A percentile compares a stretch with the other conserved stretches of the same genome.
Evolutionary conservation across 2,329 filamentous ascomycete species (phyloP).

Genomic region (Myriosclerotinia curreyana): DNA sequence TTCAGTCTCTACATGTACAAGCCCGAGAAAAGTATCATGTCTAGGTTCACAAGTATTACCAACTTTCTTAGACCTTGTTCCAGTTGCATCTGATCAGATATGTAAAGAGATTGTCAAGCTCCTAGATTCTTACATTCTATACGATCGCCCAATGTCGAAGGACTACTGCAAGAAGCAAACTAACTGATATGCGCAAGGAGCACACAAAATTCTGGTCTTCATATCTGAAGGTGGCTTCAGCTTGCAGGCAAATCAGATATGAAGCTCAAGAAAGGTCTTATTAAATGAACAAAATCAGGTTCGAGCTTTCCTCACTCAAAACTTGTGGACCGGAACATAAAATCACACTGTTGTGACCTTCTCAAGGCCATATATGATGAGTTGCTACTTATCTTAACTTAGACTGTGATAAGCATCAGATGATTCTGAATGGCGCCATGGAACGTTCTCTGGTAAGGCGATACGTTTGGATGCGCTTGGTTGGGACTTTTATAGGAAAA

Average conservation of each 20-base stretch:
- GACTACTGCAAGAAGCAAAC: not conserved
- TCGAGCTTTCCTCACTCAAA: not conserved
- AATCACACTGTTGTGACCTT: no score
- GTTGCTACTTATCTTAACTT: not conserved
- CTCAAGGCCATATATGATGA: no score
- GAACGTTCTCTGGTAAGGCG: no score
- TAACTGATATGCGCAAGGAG: not conserved
- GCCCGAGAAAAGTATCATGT: not conserved
- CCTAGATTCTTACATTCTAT: not conserved
- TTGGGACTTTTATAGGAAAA: no score
- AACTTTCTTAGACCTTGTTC: not conserved
- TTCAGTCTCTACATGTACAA: no score
- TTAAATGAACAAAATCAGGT: not conserved
- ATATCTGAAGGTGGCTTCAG: not conserved
- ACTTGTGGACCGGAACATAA: no score
- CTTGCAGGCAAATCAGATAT: not conserved
- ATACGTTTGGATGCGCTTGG: no score
- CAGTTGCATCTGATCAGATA: not conserved
- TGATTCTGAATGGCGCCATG: not conserved
- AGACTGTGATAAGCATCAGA: not conserved
- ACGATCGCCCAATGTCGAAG: not conserved
- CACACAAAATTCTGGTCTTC: not conserved
- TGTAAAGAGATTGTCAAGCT: not conserved
- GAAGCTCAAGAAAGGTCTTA: not conserved
- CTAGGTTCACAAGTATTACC: not conserved